Evolutionary conservation across 495 filamentous ascomycete genomes (phyloP).

Genomic region (Daldinia caldariorum): DNA sequence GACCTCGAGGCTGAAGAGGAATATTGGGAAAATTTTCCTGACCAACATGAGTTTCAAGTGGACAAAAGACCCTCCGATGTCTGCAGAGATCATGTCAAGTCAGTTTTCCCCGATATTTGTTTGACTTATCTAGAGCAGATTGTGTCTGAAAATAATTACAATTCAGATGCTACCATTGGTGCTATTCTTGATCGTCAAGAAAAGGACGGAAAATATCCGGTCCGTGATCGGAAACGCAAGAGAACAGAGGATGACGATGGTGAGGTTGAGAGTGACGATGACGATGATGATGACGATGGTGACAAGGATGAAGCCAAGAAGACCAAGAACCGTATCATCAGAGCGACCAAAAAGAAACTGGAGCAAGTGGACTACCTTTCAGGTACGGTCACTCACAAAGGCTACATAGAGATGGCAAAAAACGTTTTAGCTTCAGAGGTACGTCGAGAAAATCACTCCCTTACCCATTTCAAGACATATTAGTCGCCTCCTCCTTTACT

Average conservation of each 20-base stretch:
- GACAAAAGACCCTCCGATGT: neutral
- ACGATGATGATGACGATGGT: neutral
- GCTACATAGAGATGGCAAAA: neutral
- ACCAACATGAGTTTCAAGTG: neutral
- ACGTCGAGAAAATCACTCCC: neutral
- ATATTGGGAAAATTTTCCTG: neutral
- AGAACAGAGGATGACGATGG: conserved; percentile 36
- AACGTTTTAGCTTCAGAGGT: conserved; percentile 22
- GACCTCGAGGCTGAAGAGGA: neutral
- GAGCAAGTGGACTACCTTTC: neutral
- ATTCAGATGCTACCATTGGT: conserved; percentile 36
- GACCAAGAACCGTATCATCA: neutral
- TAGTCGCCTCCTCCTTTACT: neutral
- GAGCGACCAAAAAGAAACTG: neutral
- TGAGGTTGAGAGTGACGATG: conserved; percentile 22
- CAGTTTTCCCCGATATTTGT: conserved; percentile 55
- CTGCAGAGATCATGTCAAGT: conserved; percentile 43
- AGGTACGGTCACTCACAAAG: neutral
- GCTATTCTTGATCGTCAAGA: conserved; percentile 50
- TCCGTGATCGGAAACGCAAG: conserved; percentile 51
- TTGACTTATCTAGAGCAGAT: conserved; percentile 41
- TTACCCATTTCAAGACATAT: neutral
- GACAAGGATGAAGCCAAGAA: neutral
- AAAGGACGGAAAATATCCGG: conserved; percentile 49
- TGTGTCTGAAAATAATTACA: conserved; percentile 20